Evolutionary conservation across 164 flowering plant species (phyloP), one percentile per base, ranked within the genome.

Genomic region (Stephania yunnanensis): DNA sequence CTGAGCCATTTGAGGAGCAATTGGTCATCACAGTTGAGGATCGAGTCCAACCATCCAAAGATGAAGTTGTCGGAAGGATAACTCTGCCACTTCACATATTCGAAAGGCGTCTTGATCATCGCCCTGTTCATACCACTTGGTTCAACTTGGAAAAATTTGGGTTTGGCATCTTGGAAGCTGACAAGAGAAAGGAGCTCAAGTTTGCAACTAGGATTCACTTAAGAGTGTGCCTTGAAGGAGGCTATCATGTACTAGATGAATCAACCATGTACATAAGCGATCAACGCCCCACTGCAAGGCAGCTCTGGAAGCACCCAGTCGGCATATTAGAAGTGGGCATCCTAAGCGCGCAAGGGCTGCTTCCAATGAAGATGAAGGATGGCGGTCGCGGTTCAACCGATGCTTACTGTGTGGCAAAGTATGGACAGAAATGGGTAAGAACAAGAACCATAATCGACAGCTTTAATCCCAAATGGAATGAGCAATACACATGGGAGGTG

Each of bases 401-500:
- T 79, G 84, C 89, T 22, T 86, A 84, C 53, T 84, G 87, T 73
- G 86, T 86, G 1, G 87, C 87, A 15, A 86, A 78, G 73, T 86
- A 80, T 73, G 89, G 88, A 71, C 87, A 81, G 81, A 86, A 86
- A 58, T 85, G 89, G 87, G 83, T 86, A 20, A 68, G 87, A 29
- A 87, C 89, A 10, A 81, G 89, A 79, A 88, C 91, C 10, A 84
- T 86, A 20, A 76, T 85, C 0, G 83, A 83, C 78, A 81, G 79
- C 74, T 78, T 82, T 71, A 77, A 36, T 69, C 91, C 91, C 46
- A 84, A 76, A 75, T 88, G 89, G 91, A 85, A 88, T 44, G 89
- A 88, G 85, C 91, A 88, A 31, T 88, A 88, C 80, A 86, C 87
- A 7, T 88, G 91, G 91, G 89, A 88, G 75, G 91, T 88, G 9